These are phyloP conservation scores for Arabidopsis hybrid DNA, from an alignment of 441 rosid species.

Conservation along the genomic window DNA sequence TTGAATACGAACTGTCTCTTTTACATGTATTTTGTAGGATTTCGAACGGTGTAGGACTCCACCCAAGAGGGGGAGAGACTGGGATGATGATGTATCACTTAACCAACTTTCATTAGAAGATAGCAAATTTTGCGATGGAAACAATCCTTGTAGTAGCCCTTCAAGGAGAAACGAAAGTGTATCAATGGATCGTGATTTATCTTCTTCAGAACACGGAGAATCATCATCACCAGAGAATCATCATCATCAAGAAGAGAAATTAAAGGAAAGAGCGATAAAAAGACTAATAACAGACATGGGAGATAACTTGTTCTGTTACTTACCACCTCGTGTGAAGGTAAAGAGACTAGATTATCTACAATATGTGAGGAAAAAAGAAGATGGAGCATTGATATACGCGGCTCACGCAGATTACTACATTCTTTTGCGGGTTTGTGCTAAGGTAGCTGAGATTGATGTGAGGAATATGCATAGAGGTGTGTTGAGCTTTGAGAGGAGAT, in stretches of 20 bases:
- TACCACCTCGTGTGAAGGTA: conserved; percentile 67
- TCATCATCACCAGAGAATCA: conserved; percentile 29
- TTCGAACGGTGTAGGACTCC: conserved; percentile 16
- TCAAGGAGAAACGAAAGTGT: background rate
- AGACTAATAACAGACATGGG: conserved; percentile 66
- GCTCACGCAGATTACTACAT: conserved; percentile 90
- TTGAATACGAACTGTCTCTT: conserved; percentile 2
- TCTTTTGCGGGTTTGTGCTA: conserved; percentile 70
- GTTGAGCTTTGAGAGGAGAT: conserved; percentile 69
- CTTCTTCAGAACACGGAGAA: conserved; percentile 30
- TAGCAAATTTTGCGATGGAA: conserved; percentile 13
- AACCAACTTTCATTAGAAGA: conserved; percentile 13
- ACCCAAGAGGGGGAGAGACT: conserved; percentile 28
- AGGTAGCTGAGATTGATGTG: conserved; percentile 64
- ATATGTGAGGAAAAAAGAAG: conserved; percentile 61
- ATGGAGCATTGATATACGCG: conserved; percentile 57
- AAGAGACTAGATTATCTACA: conserved; percentile 72
- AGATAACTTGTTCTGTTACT: conserved; percentile 69
- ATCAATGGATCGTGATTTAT: conserved; percentile 35
- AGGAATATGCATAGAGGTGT: conserved; percentile 70
- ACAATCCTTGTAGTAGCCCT: conserved; percentile 28
- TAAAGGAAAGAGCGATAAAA: conserved; percentile 47
- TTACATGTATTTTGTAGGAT: background rate
- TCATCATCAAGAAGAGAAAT: conserved; percentile 40
- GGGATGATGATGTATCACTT: conserved; percentile 25